phyloP scores from a whole-genome alignment of 169 alveolate species.

The Plasmodium blacklocki region DNA sequence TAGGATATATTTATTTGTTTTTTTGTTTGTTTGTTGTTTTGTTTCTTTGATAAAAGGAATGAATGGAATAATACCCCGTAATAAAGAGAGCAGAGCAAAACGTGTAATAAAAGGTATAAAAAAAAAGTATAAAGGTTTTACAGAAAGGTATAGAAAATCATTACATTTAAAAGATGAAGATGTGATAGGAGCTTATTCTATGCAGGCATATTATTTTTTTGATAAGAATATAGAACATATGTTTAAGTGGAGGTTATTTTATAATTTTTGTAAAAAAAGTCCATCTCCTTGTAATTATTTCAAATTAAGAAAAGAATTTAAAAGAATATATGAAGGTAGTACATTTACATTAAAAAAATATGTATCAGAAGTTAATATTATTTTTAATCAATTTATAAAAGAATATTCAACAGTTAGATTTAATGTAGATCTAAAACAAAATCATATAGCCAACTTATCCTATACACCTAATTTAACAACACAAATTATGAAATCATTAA shows the following conservation, averaged over 20 bases:
- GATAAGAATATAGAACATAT: conserved; percentile 18
- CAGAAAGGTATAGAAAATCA: conserved; percentile 23
- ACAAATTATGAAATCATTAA: conserved; percentile 7
- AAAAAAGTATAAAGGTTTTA: neutral
- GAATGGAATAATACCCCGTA: neutral
- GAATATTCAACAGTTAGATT: conserved; percentile 7
- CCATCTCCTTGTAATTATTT: conserved; percentile 8
- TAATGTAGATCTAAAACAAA: neutral
- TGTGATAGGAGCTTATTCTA: conserved; percentile 20
- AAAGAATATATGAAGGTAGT: conserved; percentile 18
- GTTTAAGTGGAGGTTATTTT: conserved; percentile 58
- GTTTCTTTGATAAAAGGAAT: neutral
- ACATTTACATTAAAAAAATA: conserved; percentile 34
- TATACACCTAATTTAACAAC: conserved; percentile 14
- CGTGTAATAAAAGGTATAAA: neutral
- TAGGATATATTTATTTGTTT: neutral
- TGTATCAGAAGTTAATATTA: conserved; percentile 22
- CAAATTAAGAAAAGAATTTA: conserved; percentile 7
- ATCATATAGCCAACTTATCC: neutral
- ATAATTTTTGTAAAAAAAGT: neutral
- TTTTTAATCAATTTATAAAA: conserved; percentile 12
- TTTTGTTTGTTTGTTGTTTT: neutral
- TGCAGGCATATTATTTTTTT: conserved; percentile 25
- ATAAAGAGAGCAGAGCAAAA: neutral
- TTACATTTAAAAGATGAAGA: conserved; percentile 7